phyloP scores from a whole-genome alignment of 176 grass and related monocot species.

The Carex parvula region DNA sequence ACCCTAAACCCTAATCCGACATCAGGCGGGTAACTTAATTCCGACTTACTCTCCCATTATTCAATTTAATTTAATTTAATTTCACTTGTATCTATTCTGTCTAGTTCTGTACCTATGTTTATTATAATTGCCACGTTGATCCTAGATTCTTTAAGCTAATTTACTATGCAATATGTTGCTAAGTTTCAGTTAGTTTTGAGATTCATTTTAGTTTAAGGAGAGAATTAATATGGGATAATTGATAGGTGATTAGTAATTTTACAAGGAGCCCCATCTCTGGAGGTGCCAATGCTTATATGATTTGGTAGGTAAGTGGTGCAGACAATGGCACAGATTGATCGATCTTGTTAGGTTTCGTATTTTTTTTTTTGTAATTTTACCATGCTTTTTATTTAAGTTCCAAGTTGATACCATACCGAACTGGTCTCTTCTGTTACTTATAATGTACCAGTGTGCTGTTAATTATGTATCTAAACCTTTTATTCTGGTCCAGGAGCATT shows the following conservation, averaged over 20 bases:
- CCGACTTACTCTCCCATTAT: not conserved
- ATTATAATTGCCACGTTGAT: not conserved
- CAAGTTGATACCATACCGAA: no score
- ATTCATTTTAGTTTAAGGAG: not conserved
- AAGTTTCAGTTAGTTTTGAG: not conserved
- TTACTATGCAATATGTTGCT: not conserved
- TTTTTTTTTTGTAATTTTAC: no score
- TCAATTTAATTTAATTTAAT: not conserved
- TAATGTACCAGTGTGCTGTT: not conserved
- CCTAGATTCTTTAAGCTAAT: not conserved
- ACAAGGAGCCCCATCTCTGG: not conserved
- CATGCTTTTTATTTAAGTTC: no score
- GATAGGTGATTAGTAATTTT: not conserved
- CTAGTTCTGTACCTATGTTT: not conserved
- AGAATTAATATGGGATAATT: not conserved
- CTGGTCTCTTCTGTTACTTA: no score
- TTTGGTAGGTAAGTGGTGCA: not conserved
- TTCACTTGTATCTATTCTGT: not conserved
- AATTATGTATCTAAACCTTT: no score
- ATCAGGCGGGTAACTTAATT: constrained; percentile 36
- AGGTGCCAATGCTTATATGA: not conserved
- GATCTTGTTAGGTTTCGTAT: not conserved
- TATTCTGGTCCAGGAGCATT: no score
- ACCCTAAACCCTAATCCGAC: constrained; percentile 48
- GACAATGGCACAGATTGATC: not conserved